Base-by-base conservation (phyloP, 2,329 filamentous ascomycete genomes). In the Neoarthrinium moseri region DNA sequence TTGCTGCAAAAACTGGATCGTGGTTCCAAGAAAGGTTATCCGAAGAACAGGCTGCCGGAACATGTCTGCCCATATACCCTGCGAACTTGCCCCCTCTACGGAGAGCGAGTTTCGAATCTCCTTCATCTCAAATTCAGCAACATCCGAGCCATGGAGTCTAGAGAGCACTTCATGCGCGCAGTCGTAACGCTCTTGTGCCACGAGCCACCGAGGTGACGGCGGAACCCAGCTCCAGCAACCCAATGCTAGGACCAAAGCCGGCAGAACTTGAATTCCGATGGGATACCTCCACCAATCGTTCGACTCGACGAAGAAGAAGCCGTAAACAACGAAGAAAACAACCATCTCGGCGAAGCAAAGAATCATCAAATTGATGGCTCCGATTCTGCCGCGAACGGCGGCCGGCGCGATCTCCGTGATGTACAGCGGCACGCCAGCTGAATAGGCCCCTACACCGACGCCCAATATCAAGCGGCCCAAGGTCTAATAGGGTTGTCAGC, bases 31-130 rank as follows among this genome's bases (percentile, higher is more conserved):
- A 17, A 55, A 32, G 24, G 52, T 53, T 4, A 54, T 43, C 17
- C 50, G 37, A 5, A 52, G 39, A 6, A 53, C 41, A 1, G 52
- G 46, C 2, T 45, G 44, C 6, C 42, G 33, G 23, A 54, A 51
- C 52, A 54, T 54, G 30, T 54, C 50, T 2, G 23, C 38, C 52
- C 52, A 54, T 20, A 37, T 37, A 4, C 40, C 34, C 32, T 51
- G 42, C 3, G 43, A 20, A 6, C 23, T 24, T 5, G 20, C 48
- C 33, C 49, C 40, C 37, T 53, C 40, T 20, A 44, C 46, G 3
- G 36, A 34, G 2, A 53, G 30, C 5, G 40, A 32, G 18, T 47
- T 49, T 12, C 29, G 75, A 35, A 84, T 81, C 62, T 45, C 43
- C 10, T 23, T 22, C 8, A 45, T 45, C 24, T 45, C 43, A n/a